A percentile compares a stretch with the other conserved stretches of the same genome.
phyloP scores from a whole-genome alignment of 805 yeast genomes.

The Metschnikowia baotianmanensis region DNA sequence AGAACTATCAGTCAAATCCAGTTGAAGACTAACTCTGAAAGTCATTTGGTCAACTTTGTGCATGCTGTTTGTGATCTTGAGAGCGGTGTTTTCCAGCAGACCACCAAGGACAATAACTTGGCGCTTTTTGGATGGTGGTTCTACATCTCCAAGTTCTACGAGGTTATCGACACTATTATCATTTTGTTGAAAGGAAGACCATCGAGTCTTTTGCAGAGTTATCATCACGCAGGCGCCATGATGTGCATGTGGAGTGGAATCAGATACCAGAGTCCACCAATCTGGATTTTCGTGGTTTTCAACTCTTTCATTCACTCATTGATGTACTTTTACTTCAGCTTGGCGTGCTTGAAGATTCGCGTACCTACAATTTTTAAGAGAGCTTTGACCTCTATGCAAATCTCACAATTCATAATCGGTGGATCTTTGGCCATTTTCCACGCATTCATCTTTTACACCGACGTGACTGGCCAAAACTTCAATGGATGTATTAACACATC shows the following conservation, averaged over 20 bases:
- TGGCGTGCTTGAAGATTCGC: conserved; percentile 54
- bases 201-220: conserved; percentile 64
- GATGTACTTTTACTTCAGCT: conserved; percentile 69
- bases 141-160: conserved; percentile 69
- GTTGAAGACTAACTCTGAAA: conserved; percentile 17
- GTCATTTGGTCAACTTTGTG: conserved; percentile 49
- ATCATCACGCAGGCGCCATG: conserved; percentile 80
- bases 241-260: conserved; percentile 80
- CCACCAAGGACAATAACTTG: conserved; percentile 34
- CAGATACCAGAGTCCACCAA: conserved; percentile 67
- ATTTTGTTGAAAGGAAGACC: conserved; percentile 67
- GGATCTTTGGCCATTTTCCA: conserved; percentile 67
- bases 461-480: conserved; percentile 38
- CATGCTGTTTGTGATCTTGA: conserved; percentile 59
- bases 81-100: conserved; percentile 52
- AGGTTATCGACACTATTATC: conserved; percentile 65
- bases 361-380: conserved; percentile 60
- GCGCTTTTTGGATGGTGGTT: conserved; percentile 62
- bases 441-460: conserved; percentile 58
- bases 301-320: conserved; percentile 75
- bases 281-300: conserved; percentile 78
- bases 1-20: conserved; percentile 29
- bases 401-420: conserved; percentile 65
- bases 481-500: conserved; percentile 52
- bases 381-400: conserved; percentile 62